phyloP scores from a whole-genome alignment of 805 yeast species.

The Hanseniaspora vineae region DNA sequence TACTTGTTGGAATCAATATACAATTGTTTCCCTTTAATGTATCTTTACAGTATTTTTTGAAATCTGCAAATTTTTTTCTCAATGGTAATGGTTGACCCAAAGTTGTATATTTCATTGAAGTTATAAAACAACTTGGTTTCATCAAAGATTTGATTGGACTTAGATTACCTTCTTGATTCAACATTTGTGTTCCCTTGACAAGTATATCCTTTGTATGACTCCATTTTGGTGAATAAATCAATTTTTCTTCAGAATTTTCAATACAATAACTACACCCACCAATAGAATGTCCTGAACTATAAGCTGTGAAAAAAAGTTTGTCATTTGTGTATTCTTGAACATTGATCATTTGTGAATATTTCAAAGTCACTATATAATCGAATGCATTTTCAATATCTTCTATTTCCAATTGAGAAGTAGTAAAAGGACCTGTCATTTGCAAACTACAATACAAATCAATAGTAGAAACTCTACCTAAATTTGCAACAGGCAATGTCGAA shows the following conservation, averaged over 20 bases:
- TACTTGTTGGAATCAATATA: constrained; percentile 68
- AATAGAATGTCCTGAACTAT: constrained; percentile 81
- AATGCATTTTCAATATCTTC: constrained; percentile 71
- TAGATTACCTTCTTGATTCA: constrained; percentile 35
- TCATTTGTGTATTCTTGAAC: constrained; percentile 41
- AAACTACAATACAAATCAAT: constrained; percentile 65
- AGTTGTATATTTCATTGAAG: constrained; percentile 34
- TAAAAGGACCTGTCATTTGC: constrained; percentile 66
- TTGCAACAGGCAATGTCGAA: constrained; percentile 81
- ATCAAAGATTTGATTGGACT: constrained; percentile 49
- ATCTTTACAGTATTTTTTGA: constrained; percentile 27
- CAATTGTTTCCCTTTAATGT: constrained; percentile 45
- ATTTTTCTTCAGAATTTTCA: constrained; percentile 35
- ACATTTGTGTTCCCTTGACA: constrained; percentile 54
- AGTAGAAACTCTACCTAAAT: constrained; percentile 73
- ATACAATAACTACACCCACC: constrained; percentile 58
- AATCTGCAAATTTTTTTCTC: constrained; percentile 18
- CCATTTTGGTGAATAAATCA: constrained; percentile 89
- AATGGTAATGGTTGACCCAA: background rate
- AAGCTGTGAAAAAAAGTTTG: constrained; percentile 60
- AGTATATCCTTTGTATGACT: constrained; percentile 85
- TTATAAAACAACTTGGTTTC: constrained; percentile 74
- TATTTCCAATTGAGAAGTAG: constrained; percentile 43
- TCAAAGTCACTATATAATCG: constrained; percentile 55
- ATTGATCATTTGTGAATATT: constrained; percentile 64